These are phyloP conservation scores for Fragaria nilgerrensis DNA, from an alignment of 306 rosid genomes.

Conservation along the genomic window DNA sequence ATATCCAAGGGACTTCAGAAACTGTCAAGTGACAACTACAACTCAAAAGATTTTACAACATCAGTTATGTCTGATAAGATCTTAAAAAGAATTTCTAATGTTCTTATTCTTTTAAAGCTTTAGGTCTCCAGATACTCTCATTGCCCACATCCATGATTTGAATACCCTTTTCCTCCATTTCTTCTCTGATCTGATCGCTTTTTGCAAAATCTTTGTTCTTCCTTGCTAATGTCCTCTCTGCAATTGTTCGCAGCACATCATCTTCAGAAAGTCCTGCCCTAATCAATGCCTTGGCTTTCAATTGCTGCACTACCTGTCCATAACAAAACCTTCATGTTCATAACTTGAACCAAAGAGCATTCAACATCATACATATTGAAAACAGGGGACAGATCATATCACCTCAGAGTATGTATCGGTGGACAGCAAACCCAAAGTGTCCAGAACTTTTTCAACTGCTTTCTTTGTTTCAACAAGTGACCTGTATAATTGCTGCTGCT, in stretches of 20 bases:
- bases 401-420: slow-evolving; percentile 63
- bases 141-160: slow-evolving; percentile 86
- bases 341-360: slow-evolving; percentile 7
- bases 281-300: slow-evolving; percentile 72
- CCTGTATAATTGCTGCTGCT: slow-evolving; percentile 52
- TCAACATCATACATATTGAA: neutral
- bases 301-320: slow-evolving; percentile 71
- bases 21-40: neutral
- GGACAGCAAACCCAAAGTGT: slow-evolving; percentile 59
- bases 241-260: slow-evolving; percentile 57
- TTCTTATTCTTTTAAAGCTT: slow-evolving; percentile 44
- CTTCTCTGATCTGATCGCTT: slow-evolving; percentile 74
- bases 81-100: neutral
- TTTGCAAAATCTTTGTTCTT: slow-evolving; percentile 59
- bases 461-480: slow-evolving; percentile 61
- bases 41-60: slow-evolving; percentile 21
- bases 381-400: slow-evolving; percentile 20
- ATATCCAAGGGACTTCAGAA: neutral
- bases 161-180: slow-evolving; percentile 68
- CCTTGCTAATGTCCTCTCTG: slow-evolving; percentile 81
- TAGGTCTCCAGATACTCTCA: slow-evolving; percentile 80
- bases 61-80: slow-evolving; percentile 19
- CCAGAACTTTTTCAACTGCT: slow-evolving; percentile 52
- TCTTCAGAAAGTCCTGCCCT: slow-evolving; percentile 71
- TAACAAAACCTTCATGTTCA: slow-evolving; percentile 8